Conservation (phyloP, 169 alveolate genomes). For the Plasmodium relictum region DNA sequence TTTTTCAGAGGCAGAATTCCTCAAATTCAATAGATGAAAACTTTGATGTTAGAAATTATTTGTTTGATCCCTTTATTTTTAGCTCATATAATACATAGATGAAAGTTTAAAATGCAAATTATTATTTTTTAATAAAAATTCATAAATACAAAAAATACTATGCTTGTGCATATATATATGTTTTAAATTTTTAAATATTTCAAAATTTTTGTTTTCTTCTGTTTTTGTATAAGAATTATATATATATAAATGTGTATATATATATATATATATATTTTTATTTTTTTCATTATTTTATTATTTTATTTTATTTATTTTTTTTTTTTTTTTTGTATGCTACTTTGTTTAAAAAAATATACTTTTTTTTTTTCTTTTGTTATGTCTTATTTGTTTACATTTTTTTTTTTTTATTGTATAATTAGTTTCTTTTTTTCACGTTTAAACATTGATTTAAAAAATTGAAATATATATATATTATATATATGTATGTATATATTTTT, state of each 20-base stretch:
- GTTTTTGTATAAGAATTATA: conserved; percentile 4
- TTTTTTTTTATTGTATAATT: not conserved
- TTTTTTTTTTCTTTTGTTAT: not conserved
- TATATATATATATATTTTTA: conserved; percentile 2
- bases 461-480: conserved; percentile 3
- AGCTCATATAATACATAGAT: conserved; percentile 26
- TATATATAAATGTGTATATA: not conserved
- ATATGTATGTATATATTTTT: conserved; percentile 18
- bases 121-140: not conserved
- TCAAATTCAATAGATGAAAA: conserved; percentile 19
- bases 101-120: not conserved
- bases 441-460: conserved; percentile 44
- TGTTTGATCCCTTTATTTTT: conserved; percentile 72
- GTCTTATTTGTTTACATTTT: not conserved
- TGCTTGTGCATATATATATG: not conserved
- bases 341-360: not conserved
- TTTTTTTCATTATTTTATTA: not conserved
- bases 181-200: conserved; percentile 4
- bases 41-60: conserved; percentile 61
- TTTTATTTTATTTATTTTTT: conserved; percentile 5
- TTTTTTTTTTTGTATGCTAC: not conserved
- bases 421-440: conserved; percentile 9
- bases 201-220: not conserved
- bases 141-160: not conserved
- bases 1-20: conserved; percentile 40